These are phyloP conservation scores for Scedosporium dehoogii DNA, from an alignment of 2,329 filamentous ascomycete species.

Conservation along the genomic window DNA sequence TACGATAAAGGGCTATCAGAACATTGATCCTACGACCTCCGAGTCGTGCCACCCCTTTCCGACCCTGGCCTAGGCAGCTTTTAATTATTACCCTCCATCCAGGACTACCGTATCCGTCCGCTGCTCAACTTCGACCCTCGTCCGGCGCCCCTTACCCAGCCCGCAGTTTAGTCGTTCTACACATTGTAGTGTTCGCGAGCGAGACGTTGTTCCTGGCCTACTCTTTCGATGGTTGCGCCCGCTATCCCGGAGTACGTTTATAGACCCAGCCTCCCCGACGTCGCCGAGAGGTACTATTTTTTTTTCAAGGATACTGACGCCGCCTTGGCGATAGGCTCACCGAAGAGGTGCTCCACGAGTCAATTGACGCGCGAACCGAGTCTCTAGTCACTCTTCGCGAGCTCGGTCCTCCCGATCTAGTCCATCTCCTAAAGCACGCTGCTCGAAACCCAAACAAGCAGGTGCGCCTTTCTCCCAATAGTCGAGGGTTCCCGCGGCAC, in stretches of 20 bases:
- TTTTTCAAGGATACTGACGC: constrained; percentile 8
- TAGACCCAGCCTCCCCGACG: constrained; percentile 10
- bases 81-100: too few relatives aligned
- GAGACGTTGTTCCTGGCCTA: constrained; percentile 7
- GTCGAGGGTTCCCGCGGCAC: background rate
- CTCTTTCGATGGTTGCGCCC: constrained; percentile 56
- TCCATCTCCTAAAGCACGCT: constrained; percentile 78
- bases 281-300: background rate
- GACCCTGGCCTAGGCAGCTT: too few relatives aligned
- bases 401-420: constrained; percentile 88
- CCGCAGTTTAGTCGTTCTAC: background rate
- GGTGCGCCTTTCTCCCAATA: constrained; percentile 21
- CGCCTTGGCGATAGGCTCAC: constrained; percentile 56
- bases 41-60: too few relatives aligned
- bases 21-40: too few relatives aligned
- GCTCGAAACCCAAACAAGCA: constrained; percentile 47
- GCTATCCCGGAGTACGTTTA: constrained; percentile 58
- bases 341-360: constrained; percentile 85
- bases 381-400: constrained; percentile 77
- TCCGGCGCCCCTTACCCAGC: background rate
- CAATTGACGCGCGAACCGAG: constrained; percentile 87
- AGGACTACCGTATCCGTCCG: too few relatives aligned
- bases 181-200: background rate
- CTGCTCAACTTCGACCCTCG: too few relatives aligned
- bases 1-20: too few relatives aligned